phyloP scores from a whole-genome alignment of 2,329 filamentous ascomycete species.

The Pezicula neosporulosa region DNA sequence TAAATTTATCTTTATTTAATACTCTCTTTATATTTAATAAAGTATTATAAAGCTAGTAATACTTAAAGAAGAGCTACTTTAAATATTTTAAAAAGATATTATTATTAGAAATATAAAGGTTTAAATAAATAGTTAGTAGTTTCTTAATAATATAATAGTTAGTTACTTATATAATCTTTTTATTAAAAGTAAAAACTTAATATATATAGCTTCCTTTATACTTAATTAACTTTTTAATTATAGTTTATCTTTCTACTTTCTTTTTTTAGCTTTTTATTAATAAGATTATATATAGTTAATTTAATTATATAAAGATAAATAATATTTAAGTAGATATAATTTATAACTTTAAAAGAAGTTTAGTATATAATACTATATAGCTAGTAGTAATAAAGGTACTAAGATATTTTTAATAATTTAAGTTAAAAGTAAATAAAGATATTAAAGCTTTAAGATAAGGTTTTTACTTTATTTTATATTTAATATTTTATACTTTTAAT shows the following conservation, averaged over 20 bases:
- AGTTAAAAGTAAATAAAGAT: background rate
- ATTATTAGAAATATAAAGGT: background rate
- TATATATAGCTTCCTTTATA: background rate
- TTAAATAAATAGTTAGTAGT: background rate
- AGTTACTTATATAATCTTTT: background rate
- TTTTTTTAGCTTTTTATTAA: background rate
- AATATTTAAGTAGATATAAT: background rate
- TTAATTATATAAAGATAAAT: background rate
- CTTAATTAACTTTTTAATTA: background rate
- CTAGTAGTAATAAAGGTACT: background rate
- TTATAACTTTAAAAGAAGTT: background rate
- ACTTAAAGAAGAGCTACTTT: background rate
- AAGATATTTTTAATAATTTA: background rate
- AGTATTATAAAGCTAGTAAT: background rate
- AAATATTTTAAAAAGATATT: background rate
- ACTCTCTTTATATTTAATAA: background rate
- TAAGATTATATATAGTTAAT: background rate
- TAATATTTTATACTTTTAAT: background rate
- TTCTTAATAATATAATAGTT: background rate
- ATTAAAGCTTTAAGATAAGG: background rate
- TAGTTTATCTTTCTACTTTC: background rate
- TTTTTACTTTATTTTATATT: background rate
- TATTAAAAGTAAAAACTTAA: background rate
- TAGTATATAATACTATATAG: background rate
- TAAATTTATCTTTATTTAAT: background rate